phyloP scores from a whole-genome alignment of 306 rosid species.

The Rosa multiflora region DNA sequence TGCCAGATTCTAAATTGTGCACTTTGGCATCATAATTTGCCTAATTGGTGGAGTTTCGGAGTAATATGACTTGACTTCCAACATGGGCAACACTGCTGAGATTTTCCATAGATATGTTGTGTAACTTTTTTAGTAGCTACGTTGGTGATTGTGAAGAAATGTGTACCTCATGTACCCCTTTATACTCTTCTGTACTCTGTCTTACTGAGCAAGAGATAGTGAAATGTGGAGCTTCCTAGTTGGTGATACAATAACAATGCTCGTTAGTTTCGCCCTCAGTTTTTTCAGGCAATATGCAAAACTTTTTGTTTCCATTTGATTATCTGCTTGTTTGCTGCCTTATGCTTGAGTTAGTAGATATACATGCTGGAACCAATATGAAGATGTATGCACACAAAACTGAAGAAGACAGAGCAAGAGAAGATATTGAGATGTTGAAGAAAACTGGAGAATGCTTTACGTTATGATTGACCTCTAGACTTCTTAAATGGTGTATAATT shows the following conservation, averaged over 20 bases:
- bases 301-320: not conserved
- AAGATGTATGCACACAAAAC: not conserved
- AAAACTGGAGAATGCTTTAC: not conserved
- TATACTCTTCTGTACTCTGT: not conserved
- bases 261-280: not conserved
- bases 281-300: not conserved
- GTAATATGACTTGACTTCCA: not conserved
- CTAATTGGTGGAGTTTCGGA: not conserved
- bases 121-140: not conserved
- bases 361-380: not conserved
- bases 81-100: not conserved
- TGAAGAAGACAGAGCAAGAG: not conserved
- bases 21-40: not conserved
- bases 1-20: not conserved
- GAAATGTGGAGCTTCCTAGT: not conserved
- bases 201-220: not conserved
- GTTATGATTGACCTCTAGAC: not conserved
- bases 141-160: not conserved
- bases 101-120: not conserved
- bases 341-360: not conserved
- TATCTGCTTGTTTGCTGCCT: not conserved
- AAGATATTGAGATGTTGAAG: not conserved
- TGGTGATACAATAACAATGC: conserved; percentile 1
- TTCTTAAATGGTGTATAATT: not conserved
- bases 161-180: not conserved